These are phyloP conservation scores for Plasmodium inui DNA, from an alignment of 169 alveolate genomes.

Conservation along the genomic window DNA sequence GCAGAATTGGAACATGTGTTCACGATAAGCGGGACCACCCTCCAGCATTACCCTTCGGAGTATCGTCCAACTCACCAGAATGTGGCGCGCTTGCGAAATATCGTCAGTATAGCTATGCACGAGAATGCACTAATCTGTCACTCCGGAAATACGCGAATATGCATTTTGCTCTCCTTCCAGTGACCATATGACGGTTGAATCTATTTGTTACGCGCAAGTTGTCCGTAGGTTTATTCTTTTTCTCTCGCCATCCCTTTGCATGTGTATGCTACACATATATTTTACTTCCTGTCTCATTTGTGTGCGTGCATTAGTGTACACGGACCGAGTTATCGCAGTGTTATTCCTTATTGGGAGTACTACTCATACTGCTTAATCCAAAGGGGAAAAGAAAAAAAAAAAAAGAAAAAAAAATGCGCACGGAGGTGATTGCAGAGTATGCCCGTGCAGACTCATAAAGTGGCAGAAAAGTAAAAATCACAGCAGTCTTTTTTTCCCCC, in stretches of 20 bases:
- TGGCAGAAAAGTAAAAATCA: background rate
- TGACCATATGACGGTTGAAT: background rate
- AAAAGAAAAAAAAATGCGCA: background rate
- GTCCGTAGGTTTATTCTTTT: background rate
- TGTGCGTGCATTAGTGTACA: background rate
- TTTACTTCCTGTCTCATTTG: background rate
- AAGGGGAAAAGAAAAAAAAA: background rate
- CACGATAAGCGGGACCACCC: background rate
- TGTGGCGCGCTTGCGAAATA: background rate
- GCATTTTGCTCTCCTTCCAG: background rate
- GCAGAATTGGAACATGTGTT: background rate
- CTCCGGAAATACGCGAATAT: background rate
- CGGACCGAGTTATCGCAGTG: background rate
- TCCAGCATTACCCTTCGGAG: background rate
- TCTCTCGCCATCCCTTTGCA: background rate
- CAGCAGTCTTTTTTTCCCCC: background rate
- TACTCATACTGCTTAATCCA: background rate
- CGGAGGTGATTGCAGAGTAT: background rate
- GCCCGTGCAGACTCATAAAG: background rate
- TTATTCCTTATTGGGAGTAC: background rate
- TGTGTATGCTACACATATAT: background rate
- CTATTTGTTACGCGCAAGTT: background rate
- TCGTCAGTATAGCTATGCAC: slow-evolving; percentile 26
- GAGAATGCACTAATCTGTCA: slow-evolving; percentile 32
- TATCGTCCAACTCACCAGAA: background rate